phyloP scores from a whole-genome alignment of 805 yeast genomes.

The Tetrapisispora phaffii region DNA sequence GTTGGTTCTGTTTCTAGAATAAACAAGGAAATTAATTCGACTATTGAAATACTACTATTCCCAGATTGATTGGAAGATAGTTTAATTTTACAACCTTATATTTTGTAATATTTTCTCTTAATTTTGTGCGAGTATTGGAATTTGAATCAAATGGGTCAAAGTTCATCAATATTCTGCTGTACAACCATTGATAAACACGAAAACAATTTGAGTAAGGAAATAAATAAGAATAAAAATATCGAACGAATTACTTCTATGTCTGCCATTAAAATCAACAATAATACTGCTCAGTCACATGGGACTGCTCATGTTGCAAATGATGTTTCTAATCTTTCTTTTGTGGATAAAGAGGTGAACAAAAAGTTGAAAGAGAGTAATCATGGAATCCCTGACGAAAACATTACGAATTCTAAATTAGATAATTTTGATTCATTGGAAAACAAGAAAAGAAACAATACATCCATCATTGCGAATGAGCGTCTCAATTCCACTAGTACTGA shows the following conservation, averaged over 20 bases:
- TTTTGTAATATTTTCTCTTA: background rate
- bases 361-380: background rate
- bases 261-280: background rate
- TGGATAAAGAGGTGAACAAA: background rate
- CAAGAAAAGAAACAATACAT: background rate
- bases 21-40: too few relatives aligned
- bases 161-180: background rate
- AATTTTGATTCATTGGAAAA: background rate
- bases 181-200: background rate
- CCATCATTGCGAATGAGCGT: background rate
- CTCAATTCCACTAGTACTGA: background rate
- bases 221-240: slow-evolving; percentile 1
- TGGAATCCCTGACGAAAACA: background rate
- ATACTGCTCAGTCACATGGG: background rate
- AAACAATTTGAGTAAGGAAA: background rate
- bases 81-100: too few relatives aligned
- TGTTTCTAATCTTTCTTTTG: background rate
- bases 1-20: too few relatives aligned
- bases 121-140: background rate
- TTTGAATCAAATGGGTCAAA: slow-evolving; percentile 1
- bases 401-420: background rate
- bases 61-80: too few relatives aligned
- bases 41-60: too few relatives aligned
- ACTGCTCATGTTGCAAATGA: background rate
- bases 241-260: background rate